Conservation (phyloP, 768 basidiomycete species). For the Xanthoconium purpureum region DNA sequence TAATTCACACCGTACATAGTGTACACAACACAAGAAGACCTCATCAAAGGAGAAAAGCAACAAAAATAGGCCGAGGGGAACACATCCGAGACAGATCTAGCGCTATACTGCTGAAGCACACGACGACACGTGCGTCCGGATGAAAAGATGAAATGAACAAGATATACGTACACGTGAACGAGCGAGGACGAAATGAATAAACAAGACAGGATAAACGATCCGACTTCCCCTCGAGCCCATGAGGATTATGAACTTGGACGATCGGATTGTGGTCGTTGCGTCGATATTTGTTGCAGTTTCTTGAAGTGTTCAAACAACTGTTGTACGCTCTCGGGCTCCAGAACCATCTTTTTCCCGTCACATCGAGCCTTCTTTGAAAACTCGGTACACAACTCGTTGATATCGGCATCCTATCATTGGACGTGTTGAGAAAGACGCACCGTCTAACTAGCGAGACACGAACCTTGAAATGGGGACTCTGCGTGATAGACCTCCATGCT, state of each 20-base stretch:
- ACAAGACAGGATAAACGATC: conserved; percentile 7
- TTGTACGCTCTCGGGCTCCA: conserved; percentile 50
- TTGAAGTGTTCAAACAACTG: conserved; percentile 43
- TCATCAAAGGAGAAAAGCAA: neutral
- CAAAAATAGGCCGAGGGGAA: neutral
- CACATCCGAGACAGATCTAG: conserved; percentile 1
- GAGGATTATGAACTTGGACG: conserved; percentile 11
- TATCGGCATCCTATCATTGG: conserved; percentile 59
- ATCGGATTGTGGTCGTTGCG: conserved; percentile 9
- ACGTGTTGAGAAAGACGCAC: neutral
- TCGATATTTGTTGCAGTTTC: conserved; percentile 16
- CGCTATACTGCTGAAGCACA: conserved; percentile 1
- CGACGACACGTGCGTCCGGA: neutral
- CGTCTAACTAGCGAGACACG: conserved; percentile 22
- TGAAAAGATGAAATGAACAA: neutral
- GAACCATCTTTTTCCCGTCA: conserved; percentile 79
- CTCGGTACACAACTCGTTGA: conserved; percentile 74
- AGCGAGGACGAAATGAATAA: conserved; percentile 16
- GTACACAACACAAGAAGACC: neutral
- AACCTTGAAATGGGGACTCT: conserved; percentile 75
- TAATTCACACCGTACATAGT: neutral
- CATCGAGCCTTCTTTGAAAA: conserved; percentile 81
- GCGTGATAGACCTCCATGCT: conserved; percentile 76
- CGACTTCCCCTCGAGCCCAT: neutral
- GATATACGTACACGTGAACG: conserved; percentile 17